Evolutionary conservation across 2,329 filamentous ascomycete genomes (phyloP).

Genomic region (Claviceps pazoutovae): DNA sequence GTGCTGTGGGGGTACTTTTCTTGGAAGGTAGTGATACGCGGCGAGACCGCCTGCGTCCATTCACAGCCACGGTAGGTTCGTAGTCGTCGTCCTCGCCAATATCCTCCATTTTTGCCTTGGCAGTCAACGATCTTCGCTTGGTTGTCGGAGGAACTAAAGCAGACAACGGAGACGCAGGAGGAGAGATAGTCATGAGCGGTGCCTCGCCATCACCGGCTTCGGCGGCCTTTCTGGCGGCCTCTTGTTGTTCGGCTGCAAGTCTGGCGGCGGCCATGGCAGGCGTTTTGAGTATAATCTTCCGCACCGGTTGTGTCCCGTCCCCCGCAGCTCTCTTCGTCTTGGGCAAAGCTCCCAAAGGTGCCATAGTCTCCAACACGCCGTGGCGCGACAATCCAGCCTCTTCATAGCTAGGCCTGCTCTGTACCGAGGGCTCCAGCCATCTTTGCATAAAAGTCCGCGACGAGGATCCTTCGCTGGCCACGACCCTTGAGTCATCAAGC

Average conservation of each 20-base stretch:
- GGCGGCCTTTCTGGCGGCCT: constrained; percentile 8
- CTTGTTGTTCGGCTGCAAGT: constrained; percentile 11
- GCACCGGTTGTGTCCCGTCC: constrained; percentile 18
- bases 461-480: constrained; percentile 19
- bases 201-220: constrained; percentile 11
- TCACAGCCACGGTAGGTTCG: constrained; percentile 21
- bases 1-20: constrained; percentile 10
- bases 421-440: constrained; percentile 45
- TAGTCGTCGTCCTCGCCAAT: constrained; percentile 28
- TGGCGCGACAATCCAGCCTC: constrained; percentile 60
- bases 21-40: constrained; percentile 17
- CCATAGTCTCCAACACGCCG: constrained; percentile 74
- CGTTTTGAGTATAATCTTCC: constrained; percentile 33
- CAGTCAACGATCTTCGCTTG: constrained; percentile 10
- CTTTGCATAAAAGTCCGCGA: constrained; percentile 36
- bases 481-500: constrained; percentile 24
- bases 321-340: constrained; percentile 31
- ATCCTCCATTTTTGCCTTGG: constrained; percentile 17
- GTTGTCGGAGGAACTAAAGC: constrained; percentile 11
- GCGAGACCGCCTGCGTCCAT: constrained; percentile 20
- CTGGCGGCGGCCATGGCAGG: constrained; percentile 17
- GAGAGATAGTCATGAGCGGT: constrained; percentile 2
- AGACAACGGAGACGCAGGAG: constrained; percentile 8
- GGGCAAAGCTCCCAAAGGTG: constrained; percentile 61
- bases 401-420: constrained; percentile 58